Conservation (phyloP, 352 stramenopile species). For the Globisporangium yorkense region DNA sequence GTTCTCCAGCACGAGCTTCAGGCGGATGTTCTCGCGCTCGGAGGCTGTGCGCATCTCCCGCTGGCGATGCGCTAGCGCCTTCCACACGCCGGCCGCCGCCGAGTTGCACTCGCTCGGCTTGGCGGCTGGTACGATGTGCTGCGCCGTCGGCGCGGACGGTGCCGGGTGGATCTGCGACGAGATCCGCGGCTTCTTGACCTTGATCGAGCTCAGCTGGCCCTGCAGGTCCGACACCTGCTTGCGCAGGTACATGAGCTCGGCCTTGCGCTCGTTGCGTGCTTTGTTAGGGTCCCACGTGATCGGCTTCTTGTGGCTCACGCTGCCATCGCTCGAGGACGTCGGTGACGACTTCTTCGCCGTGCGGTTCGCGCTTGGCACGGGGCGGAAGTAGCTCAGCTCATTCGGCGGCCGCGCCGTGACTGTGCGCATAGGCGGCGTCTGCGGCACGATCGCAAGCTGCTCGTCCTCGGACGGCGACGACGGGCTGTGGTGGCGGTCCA, state of each 20-base stretch:
- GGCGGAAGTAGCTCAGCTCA: too few species aligned
- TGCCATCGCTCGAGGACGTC: neutral
- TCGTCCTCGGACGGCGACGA: neutral
- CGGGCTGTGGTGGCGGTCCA: neutral
- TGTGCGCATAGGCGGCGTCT: too few species aligned
- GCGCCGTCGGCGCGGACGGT: neutral
- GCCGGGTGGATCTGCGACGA: slow-evolving; percentile 2
- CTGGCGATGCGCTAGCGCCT: neutral
- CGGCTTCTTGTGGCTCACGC: neutral
- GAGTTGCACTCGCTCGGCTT: neutral
- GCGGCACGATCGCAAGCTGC: too few species aligned
- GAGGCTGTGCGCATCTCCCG: neutral
- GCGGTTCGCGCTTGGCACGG: too few species aligned
- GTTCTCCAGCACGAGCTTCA: slow-evolving; percentile 45
- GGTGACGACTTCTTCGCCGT: neutral
- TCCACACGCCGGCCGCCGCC: slow-evolving; percentile 3
- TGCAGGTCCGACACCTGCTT: slow-evolving; percentile 51
- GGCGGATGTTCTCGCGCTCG: slow-evolving; percentile 41
- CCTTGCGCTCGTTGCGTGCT: slow-evolving; percentile 51
- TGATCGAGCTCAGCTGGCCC: slow-evolving; percentile 18
- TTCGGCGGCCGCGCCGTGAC: too few species aligned
- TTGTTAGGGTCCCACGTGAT: slow-evolving; percentile 29
- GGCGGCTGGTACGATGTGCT: neutral
- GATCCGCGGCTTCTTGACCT: slow-evolving; percentile 10
- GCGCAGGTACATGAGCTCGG: slow-evolving; percentile 64